Conservation (phyloP, 2,329 filamentous ascomycete species). For the Fusarium nelsonii region DNA sequence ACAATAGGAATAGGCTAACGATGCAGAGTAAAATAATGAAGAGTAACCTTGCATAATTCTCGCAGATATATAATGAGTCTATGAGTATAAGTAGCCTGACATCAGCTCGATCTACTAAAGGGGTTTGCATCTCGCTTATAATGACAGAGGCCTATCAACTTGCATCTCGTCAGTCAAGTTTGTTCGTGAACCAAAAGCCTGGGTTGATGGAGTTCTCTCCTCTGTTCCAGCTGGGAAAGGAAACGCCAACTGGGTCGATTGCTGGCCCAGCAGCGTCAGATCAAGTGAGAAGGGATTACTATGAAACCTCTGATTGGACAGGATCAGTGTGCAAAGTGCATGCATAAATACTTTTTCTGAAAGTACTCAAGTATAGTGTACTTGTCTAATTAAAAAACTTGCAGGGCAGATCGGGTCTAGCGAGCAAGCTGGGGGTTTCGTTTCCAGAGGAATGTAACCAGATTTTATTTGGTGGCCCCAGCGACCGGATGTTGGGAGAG, state of each 20-base stretch:
- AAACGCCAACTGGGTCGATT: conserved; percentile 17
- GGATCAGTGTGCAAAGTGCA: conserved; percentile 42
- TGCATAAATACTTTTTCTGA: conserved; percentile 43
- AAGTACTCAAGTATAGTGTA: conserved; percentile 27
- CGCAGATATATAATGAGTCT: background rate
- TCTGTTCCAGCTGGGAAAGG: conserved; percentile 7
- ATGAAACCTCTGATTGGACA: conserved; percentile 16
- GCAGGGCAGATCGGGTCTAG: conserved; percentile 36
- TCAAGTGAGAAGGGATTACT: conserved; percentile 20
- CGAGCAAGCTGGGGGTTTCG: conserved; percentile 29
- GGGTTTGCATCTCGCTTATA: conserved; percentile 15
- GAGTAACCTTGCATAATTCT: background rate
- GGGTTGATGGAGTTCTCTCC: conserved; percentile 4
- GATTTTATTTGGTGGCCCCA: conserved; percentile 42
- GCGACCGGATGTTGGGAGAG: conserved; percentile 31
- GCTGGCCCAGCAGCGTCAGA: conserved; percentile 38
- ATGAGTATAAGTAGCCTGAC: background rate
- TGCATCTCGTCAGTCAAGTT: too few species aligned
- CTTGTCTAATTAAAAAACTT: conserved; percentile 36
- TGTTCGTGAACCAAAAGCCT: conserved; percentile 1
- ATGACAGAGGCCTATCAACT: conserved; percentile 8
- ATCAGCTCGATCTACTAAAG: conserved; percentile 4
- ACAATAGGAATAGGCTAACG: background rate
- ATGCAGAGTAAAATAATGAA: background rate
- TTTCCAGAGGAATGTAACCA: conserved; percentile 47